Conservation (phyloP, 192 early-diverging fungal genomes). For the Backusella mclennaniae region DNA sequence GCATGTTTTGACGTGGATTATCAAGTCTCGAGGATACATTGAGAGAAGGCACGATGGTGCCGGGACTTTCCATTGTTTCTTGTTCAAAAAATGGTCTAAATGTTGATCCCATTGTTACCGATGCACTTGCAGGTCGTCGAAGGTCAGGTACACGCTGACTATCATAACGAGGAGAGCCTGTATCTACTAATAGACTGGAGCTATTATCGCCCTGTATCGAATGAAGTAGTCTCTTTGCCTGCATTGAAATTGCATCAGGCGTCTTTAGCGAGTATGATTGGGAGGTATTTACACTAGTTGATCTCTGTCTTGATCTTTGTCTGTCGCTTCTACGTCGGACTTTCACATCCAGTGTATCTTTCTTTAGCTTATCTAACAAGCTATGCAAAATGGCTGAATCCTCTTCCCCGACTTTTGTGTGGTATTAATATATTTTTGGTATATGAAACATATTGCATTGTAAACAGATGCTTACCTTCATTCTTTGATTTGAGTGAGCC, state of each 20-base stretch:
- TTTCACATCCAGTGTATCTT: slow-evolving; percentile 33
- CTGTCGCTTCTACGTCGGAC: slow-evolving; percentile 23
- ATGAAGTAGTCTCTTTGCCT: slow-evolving; percentile 24
- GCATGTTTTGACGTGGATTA: neutral
- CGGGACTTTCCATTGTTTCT: neutral
- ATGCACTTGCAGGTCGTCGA: slow-evolving; percentile 13
- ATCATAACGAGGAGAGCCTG: neutral
- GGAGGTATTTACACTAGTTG: slow-evolving; percentile 12
- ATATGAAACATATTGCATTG: neutral
- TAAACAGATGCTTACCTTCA: neutral
- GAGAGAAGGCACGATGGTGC: neutral
- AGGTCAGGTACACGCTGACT: neutral
- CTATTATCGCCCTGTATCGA: slow-evolving; percentile 28
- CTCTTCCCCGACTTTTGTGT: slow-evolving; percentile 29
- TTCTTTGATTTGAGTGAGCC: slow-evolving; percentile 14
- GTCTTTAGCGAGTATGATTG: slow-evolving; percentile 9
- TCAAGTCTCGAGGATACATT: neutral
- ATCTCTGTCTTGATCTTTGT: slow-evolving; percentile 16
- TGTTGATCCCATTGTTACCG: neutral
- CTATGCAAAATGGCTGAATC: slow-evolving; percentile 71
- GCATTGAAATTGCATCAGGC: slow-evolving; percentile 25
- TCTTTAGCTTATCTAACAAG: slow-evolving; percentile 64
- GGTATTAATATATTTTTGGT: neutral
- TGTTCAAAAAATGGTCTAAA: slow-evolving; percentile 7
- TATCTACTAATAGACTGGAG: neutral